Percentiles rank a stretch among this genome's conserved stretches.
phyloP scores from a whole-genome alignment of 306 rosid genomes.

The Psophocarpus tetragonolobus region DNA sequence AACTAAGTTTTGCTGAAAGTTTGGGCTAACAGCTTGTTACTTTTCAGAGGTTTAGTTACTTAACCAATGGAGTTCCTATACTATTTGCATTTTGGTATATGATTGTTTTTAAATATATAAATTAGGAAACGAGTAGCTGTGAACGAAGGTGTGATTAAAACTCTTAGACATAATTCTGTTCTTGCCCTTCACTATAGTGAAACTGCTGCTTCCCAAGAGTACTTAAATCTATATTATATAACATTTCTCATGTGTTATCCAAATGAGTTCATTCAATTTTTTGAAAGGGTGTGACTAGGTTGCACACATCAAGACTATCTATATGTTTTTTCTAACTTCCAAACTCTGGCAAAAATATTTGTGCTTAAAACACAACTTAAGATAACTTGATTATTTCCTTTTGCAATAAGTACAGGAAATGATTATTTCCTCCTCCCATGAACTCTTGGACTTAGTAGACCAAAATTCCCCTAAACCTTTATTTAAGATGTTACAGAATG shows the following conservation, averaged over 20 bases:
- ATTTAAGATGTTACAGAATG: background rate
- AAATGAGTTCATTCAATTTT: background rate
- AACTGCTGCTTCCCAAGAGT: background rate
- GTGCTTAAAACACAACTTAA: background rate
- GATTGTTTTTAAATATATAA: background rate
- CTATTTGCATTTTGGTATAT: background rate
- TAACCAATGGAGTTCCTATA: background rate
- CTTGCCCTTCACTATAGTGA: slow-evolving; percentile 2
- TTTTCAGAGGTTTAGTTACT: background rate
- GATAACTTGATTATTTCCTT: background rate
- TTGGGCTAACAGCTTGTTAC: background rate
- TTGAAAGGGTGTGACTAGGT: background rate
- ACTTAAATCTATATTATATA: background rate
- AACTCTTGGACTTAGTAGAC: background rate
- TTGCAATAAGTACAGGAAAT: background rate
- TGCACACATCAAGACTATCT: background rate
- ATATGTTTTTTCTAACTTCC: background rate
- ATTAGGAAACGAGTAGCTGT: background rate
- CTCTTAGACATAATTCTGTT: background rate
- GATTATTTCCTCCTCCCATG: slow-evolving; percentile 1
- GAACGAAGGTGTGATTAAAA: background rate
- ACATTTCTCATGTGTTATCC: background rate
- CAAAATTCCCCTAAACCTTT: background rate
- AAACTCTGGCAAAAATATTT: background rate
- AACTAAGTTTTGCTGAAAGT: background rate